Evolutionary conservation across 1,284 basidiomycete species (phyloP).

Genomic region (Sporisorium exsertum): DNA sequence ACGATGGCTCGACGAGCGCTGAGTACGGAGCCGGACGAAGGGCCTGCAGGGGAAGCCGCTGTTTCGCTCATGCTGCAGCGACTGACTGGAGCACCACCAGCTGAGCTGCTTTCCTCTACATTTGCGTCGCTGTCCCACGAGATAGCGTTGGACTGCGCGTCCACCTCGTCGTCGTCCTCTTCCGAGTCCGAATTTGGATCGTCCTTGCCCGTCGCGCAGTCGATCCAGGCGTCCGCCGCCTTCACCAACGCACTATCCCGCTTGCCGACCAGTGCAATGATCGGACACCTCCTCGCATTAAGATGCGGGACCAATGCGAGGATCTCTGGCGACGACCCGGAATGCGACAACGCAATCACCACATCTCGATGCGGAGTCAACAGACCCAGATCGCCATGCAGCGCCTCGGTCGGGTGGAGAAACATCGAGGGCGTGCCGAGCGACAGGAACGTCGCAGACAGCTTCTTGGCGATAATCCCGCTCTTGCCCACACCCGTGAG

Average conservation of each 20-base stretch:
- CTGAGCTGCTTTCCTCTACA: neutral
- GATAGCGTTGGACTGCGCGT: slow-evolving; percentile 2
- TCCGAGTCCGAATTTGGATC: slow-evolving; percentile 57
- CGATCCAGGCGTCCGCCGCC: slow-evolving; percentile 67
- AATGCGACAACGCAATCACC: slow-evolving; percentile 69
- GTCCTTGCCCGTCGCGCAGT: slow-evolving; percentile 64
- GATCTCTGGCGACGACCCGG: slow-evolving; percentile 69
- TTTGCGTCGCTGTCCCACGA: neutral
- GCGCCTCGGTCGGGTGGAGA: slow-evolving; percentile 69
- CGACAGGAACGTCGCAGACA: slow-evolving; percentile 59
- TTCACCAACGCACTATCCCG: slow-evolving; percentile 64
- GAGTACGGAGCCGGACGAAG: neutral
- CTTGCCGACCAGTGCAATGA: slow-evolving; percentile 69
- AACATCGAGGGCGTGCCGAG: slow-evolving; percentile 69
- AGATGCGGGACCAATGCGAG: slow-evolving; percentile 67
- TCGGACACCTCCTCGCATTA: slow-evolving; percentile 60
- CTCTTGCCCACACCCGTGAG: slow-evolving; percentile 70
- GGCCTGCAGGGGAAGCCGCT: neutral
- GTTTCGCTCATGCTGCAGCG: slow-evolving; percentile 15
- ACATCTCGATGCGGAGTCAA: slow-evolving; percentile 68
- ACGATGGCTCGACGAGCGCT: slow-evolving; percentile 14
- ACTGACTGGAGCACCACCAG: neutral
- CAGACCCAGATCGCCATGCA: slow-evolving; percentile 71
- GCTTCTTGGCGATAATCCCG: slow-evolving; percentile 65
- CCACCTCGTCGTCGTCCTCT: slow-evolving; percentile 20